Evolutionary conservation across 2,329 filamentous ascomycete genomes (phyloP), one percentile per base, ranked within the genome.

Genomic region (Cordyceps javanica): DNA sequence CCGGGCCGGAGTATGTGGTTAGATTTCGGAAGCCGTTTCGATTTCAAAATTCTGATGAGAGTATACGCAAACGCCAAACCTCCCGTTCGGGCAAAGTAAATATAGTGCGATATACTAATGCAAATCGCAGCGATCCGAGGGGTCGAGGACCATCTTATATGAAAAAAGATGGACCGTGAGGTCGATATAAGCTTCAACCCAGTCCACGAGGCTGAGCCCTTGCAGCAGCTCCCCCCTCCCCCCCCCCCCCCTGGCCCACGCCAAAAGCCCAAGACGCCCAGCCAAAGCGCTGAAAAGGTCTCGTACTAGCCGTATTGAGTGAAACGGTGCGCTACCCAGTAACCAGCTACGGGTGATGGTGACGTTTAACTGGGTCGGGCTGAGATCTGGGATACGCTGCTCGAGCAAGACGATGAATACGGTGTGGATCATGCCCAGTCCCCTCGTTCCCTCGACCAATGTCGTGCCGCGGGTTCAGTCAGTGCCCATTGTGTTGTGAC

Each of bases 231-330:
- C 9, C 1, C 5, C 8, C n/a, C 16, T 26, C 38, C 10, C 11
- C 5, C 10, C 2, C 7, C 4, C 4, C 14, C 5, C 48, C 32
- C 7, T 28, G 48, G 39, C 39, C 48, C 48, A 38, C 48, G 10
- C 21, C n/a, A 21, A 9, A 19, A 10, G 23, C 13, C 16, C 10
- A 21, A 39, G 21, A n/a, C 49, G 34, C 19, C 39, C 39, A 16
- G 48, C 30, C 39, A 26, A 23, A 32, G 51, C 39, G 28, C 41
- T 13, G 16, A 30, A 32, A 2, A 10, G 21, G 9, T 13, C 19
- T 55, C 54, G 54, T 56, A 50, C 54, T 56, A 56, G 21, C 54
- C 54, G 44, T 56, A 49, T 56, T 19, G 2, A 49, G 45, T 32
- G 25, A 32, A 49, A 56, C 26, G 54, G 11, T 13, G 38, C 54